Conservation (phyloP, 2,329 filamentous ascomycete genomes). For the Talaromyces piceae region DNA sequence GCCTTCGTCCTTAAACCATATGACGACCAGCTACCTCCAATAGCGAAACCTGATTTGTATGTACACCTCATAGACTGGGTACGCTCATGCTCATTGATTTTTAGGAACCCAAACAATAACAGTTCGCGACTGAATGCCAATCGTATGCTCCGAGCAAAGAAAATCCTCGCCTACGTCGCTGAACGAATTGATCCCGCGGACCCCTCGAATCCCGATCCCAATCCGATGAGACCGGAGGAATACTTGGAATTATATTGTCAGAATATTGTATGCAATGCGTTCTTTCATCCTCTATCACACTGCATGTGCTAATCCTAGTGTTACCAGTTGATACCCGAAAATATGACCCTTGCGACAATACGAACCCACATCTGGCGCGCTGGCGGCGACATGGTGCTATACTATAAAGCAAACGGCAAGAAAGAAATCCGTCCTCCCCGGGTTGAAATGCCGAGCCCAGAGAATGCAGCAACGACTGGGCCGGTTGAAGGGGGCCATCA, state of each 20-base stretch:
- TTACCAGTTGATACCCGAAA: conserved; percentile 51
- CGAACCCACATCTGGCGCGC: conserved; percentile 90
- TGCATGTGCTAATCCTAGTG: conserved; percentile 12
- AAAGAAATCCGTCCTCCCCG: conserved; percentile 42
- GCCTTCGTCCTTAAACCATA: conserved; percentile 84
- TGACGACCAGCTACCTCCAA: conserved; percentile 64
- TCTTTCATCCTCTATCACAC: not conserved
- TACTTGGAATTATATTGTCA: conserved; percentile 95
- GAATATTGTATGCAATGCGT: conserved; percentile 58
- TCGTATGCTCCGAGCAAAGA: conserved; percentile 89
- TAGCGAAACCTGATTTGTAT: conserved; percentile 64
- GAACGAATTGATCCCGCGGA: conserved; percentile 73
- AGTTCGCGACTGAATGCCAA: conserved; percentile 94
- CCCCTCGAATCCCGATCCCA: conserved; percentile 51
- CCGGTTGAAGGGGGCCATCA: conserved; percentile 3
- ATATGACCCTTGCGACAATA: conserved; percentile 90
- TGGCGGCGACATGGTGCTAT: conserved; percentile 81
- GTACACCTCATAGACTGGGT: conserved; percentile 15
- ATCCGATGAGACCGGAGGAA: conserved; percentile 70
- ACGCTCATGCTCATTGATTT: conserved; percentile 3
- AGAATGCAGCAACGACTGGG: not conserved
- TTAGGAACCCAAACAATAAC: conserved; percentile 32
- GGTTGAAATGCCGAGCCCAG: not conserved
- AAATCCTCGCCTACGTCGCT: conserved; percentile 85
- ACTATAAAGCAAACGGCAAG: conserved; percentile 87